These are phyloP conservation scores for Testicularia cyperi DNA, from an alignment of 1,284 basidiomycete genomes.

Conservation along the genomic window DNA sequence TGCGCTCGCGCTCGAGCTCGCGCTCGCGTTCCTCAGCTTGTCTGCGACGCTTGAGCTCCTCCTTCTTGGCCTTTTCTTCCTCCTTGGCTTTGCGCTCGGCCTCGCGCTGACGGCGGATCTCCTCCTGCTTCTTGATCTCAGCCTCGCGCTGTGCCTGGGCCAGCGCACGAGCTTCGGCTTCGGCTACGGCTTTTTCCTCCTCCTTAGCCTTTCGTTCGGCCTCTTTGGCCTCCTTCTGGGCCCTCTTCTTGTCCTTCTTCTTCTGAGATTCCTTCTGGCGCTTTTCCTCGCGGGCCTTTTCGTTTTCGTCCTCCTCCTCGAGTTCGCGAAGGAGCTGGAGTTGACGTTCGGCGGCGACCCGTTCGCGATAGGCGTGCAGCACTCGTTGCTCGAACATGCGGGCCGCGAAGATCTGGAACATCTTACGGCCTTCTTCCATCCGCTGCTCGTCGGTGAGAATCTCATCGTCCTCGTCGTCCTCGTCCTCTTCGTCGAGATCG, in stretches of 20 bases:
- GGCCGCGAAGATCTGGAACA: conserved; percentile 99
- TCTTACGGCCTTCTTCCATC: conserved; percentile 96
- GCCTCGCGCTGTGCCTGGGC: conserved; percentile 67
- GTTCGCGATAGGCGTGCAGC: conserved; percentile 83
- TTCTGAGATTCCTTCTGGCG: conserved; percentile 94
- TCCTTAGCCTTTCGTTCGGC: conserved; percentile 78
- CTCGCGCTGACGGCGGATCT: conserved; percentile 68
- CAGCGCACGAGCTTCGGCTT: conserved; percentile 68
- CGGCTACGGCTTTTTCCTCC: conserved; percentile 62
- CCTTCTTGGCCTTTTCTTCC: conserved; percentile 63
- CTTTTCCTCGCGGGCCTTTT: conserved; percentile 84
- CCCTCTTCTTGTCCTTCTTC: conserved; percentile 95
- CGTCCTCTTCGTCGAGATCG: conserved; percentile 62
- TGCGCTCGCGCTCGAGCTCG: conserved; percentile 65
- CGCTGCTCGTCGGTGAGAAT: conserved; percentile 71
- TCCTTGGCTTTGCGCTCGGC: conserved; percentile 64
- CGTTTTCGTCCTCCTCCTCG: conserved; percentile 80
- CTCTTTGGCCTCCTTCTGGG: conserved; percentile 81
- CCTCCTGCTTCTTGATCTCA: conserved; percentile 65
- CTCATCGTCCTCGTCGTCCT: conserved; percentile 63
- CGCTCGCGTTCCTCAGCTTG: conserved; percentile 63
- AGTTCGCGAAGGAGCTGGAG: conserved; percentile 81
- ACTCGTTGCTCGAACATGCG: conserved; percentile 99
- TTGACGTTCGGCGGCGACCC: conserved; percentile 84
- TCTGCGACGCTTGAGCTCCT: conserved; percentile 66